Evolutionary conservation across 2,329 filamentous ascomycete genomes (phyloP).

Genomic region (Penicillium sp.): DNA sequence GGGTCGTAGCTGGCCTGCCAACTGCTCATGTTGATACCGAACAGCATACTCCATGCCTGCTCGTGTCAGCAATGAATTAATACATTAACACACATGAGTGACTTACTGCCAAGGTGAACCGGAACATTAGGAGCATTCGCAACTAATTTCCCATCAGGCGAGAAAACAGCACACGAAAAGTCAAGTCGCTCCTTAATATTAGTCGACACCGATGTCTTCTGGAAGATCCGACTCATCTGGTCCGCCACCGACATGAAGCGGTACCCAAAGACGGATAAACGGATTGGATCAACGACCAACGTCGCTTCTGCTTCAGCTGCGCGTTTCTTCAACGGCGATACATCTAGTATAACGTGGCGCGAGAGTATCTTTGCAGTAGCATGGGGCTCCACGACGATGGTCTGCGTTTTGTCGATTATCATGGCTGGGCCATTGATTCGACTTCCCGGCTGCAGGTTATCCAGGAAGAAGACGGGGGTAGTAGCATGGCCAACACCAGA

Average conservation of each 20-base stretch:
- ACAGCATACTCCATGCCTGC: slow-evolving; percentile 82
- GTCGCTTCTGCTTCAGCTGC: background rate
- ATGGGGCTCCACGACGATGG: background rate
- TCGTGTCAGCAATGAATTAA: too few species aligned
- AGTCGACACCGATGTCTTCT: slow-evolving; percentile 46
- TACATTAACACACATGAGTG: too few species aligned
- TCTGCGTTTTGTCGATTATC: background rate
- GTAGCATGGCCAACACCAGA: background rate
- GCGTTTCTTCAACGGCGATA: background rate
- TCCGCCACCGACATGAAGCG: slow-evolving; percentile 53
- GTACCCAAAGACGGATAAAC: slow-evolving; percentile 47
- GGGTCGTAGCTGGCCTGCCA: slow-evolving; percentile 67
- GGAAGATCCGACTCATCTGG: slow-evolving; percentile 50
- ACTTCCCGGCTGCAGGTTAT: background rate
- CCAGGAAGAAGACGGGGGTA: background rate
- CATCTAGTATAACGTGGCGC: background rate
- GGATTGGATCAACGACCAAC: slow-evolving; percentile 39
- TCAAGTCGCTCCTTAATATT: slow-evolving; percentile 82
- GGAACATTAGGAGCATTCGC: slow-evolving; percentile 48
- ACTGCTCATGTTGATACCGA: slow-evolving; percentile 68
- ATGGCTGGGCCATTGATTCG: background rate
- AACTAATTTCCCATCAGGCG: slow-evolving; percentile 64
- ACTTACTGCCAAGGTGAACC: slow-evolving; percentile 74
- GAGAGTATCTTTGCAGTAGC: background rate
- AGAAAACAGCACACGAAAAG: slow-evolving; percentile 76